phyloP scores from a whole-genome alignment of 2,329 filamentous ascomycete species.

The Ambrosiella xylebori region DNA sequence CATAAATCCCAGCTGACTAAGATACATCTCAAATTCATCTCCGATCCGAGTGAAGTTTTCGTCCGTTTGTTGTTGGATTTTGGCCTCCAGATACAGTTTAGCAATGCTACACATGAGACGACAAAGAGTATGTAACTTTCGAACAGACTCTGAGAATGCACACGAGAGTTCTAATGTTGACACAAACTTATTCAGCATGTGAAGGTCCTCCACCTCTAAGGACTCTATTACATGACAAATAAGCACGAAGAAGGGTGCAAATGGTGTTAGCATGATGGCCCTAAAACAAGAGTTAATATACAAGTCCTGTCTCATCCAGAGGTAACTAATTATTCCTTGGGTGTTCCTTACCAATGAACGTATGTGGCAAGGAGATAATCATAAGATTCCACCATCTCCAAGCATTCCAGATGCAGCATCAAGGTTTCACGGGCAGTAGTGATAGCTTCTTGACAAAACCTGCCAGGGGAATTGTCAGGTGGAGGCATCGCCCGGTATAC shows the following conservation, averaged over 20 bases:
- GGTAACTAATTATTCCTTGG: slow-evolving; percentile 11
- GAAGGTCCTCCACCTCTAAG: slow-evolving; percentile 33
- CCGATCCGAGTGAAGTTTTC: slow-evolving; percentile 32
- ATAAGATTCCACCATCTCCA: slow-evolving; percentile 25
- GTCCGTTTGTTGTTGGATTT: slow-evolving; percentile 30
- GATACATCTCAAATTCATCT: slow-evolving; percentile 46
- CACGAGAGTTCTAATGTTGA: slow-evolving; percentile 34
- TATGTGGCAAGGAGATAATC: slow-evolving; percentile 28
- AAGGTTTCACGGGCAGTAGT: slow-evolving; percentile 33
- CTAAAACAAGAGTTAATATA: slow-evolving; percentile 17
- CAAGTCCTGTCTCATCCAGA: neutral
- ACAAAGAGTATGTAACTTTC: slow-evolving; percentile 44
- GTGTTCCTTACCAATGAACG: slow-evolving; percentile 32
- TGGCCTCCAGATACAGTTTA: slow-evolving; percentile 42
- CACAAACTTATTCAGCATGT: slow-evolving; percentile 38
- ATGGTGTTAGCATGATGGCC: slow-evolving; percentile 39
- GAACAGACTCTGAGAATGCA: slow-evolving; percentile 38
- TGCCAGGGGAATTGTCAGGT: slow-evolving; percentile 23
- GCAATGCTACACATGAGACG: slow-evolving; percentile 45
- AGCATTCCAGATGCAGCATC: slow-evolving; percentile 27
- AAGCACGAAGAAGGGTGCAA: slow-evolving; percentile 41
- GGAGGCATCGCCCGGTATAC: slow-evolving; percentile 35
- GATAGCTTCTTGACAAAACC: slow-evolving; percentile 33
- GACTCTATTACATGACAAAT: slow-evolving; percentile 42
- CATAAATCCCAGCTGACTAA: slow-evolving; percentile 45